A percentile compares a stretch with the other conserved stretches of the same genome.
Evolutionary conservation across 2,329 filamentous ascomycete species (phyloP).

Genomic region (Pseudopyricularia cyperi): DNA sequence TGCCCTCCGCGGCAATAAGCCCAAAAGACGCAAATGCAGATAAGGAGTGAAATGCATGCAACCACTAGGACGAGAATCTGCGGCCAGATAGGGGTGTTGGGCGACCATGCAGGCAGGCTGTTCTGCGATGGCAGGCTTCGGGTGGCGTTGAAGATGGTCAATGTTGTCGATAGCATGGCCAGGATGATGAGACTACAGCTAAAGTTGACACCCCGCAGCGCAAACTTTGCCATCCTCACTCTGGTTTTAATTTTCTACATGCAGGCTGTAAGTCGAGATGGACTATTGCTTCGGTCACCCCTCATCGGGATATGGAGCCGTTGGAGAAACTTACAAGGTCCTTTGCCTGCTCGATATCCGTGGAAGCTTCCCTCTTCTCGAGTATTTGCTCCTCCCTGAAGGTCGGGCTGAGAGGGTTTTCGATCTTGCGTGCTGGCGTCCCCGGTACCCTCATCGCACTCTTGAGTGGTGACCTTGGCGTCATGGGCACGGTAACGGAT

Average conservation of each 20-base stretch:
- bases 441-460: slow-evolving; percentile 83
- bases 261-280: background rate
- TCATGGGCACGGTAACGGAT: slow-evolving; percentile 47
- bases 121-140: slow-evolving; percentile 61
- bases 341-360: slow-evolving; percentile 75
- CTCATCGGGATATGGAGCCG: background rate
- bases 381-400: slow-evolving; percentile 79
- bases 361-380: slow-evolving; percentile 69
- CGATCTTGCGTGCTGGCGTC: slow-evolving; percentile 58
- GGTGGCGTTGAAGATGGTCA: slow-evolving; percentile 87
- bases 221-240: slow-evolving; percentile 85
- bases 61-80: slow-evolving; percentile 73
- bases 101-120: slow-evolving; percentile 73
- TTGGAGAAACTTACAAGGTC: slow-evolving; percentile 58
- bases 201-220: slow-evolving; percentile 92
- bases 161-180: slow-evolving; percentile 75
- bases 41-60: slow-evolving; percentile 64
- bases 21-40: slow-evolving; percentile 69
- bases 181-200: slow-evolving; percentile 93
- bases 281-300: background rate
- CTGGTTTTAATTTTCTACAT: slow-evolving; percentile 78
- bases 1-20: slow-evolving; percentile 86
- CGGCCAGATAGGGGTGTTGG: slow-evolving; percentile 71
- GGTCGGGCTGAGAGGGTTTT: slow-evolving; percentile 78
- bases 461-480: slow-evolving; percentile 70